phyloP scores from a whole-genome alignment of 805 yeast species.

The Candida awuae region DNA sequence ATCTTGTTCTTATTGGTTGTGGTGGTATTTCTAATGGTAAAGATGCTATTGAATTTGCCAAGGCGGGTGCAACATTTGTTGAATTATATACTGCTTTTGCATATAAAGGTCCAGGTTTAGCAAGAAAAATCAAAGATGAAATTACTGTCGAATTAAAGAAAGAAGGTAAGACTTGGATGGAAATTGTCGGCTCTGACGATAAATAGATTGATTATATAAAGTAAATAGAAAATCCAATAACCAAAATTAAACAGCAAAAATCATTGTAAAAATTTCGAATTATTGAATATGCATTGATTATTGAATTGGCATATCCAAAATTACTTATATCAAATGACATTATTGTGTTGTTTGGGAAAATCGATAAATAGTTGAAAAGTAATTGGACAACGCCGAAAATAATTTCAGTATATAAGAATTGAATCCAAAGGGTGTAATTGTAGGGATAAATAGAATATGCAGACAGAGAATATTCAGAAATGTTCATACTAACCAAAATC shows the following conservation, averaged over 20 bases:
- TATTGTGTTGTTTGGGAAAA: constrained; percentile 9
- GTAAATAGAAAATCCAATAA: constrained; percentile 2
- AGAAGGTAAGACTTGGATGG: constrained; percentile 79
- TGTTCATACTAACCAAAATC: neutral
- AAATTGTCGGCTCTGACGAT: constrained; percentile 62
- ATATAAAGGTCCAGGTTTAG: constrained; percentile 85
- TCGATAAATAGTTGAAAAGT: neutral
- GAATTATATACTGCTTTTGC: constrained; percentile 87
- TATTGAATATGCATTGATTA: constrained; percentile 2
- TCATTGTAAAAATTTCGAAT: constrained; percentile 7
- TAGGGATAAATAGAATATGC: neutral
- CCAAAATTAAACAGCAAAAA: constrained; percentile 4
- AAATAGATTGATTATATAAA: constrained; percentile 18
- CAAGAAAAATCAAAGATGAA: constrained; percentile 51
- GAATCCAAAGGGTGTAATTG: constrained; percentile 3
- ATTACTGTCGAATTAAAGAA: constrained; percentile 50
- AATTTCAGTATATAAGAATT: constrained; percentile 3
- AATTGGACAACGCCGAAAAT: constrained; percentile 1
- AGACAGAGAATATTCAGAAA: neutral
- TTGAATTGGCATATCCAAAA: constrained; percentile 7
- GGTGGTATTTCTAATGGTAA: constrained; percentile 87
- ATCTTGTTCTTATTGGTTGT: constrained; percentile 78
- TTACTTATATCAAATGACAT: constrained; percentile 9
- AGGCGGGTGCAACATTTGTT: constrained; percentile 88
- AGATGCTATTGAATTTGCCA: constrained; percentile 86